phyloP scores from a whole-genome alignment of 2,329 filamentous ascomycete genomes.

The Colletotrichum lentis region DNA sequence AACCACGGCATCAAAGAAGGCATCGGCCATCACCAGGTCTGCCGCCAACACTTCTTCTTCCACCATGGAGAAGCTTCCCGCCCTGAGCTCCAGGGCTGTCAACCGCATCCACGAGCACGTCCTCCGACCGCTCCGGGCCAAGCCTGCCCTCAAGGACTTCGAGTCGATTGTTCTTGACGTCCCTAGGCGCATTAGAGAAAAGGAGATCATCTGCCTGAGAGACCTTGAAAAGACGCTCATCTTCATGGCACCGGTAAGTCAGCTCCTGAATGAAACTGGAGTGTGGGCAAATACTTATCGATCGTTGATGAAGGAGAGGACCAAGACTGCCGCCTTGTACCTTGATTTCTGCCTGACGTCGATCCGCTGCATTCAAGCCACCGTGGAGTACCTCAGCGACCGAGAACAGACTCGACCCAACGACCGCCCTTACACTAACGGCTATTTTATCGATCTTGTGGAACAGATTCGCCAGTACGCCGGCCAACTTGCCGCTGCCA shows the following conservation, averaged over 20 bases:
- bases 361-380: conserved; percentile 88
- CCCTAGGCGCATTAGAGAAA: conserved; percentile 79
- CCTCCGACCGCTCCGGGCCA: conserved; percentile 78
- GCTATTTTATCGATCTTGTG: conserved; percentile 95
- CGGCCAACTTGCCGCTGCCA: conserved; percentile 78
- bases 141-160: conserved; percentile 79
- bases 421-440: conserved; percentile 92
- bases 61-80: conserved; percentile 60
- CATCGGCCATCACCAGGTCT: conserved; percentile 69
- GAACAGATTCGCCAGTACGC: conserved; percentile 94
- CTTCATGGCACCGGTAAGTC: conserved; percentile 93
- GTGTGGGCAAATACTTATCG: conserved; percentile 72
- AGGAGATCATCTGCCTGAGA: conserved; percentile 88
- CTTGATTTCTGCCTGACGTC: conserved; percentile 90
- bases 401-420: conserved; percentile 83
- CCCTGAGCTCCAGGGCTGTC: conserved; percentile 73
- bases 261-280: conserved; percentile 59
- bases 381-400: conserved; percentile 84
- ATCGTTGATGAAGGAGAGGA: conserved; percentile 79
- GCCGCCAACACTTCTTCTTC: conserved; percentile 56
- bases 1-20: conserved; percentile 52
- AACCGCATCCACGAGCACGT: conserved; percentile 83
- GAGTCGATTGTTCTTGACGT: conserved; percentile 81
- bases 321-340: conserved; percentile 75
- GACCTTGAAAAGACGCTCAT: conserved; percentile 94